Conservation (phyloP, 371 early-diverging fungal genomes). For the Basidiobolus meristosporus region DNA sequence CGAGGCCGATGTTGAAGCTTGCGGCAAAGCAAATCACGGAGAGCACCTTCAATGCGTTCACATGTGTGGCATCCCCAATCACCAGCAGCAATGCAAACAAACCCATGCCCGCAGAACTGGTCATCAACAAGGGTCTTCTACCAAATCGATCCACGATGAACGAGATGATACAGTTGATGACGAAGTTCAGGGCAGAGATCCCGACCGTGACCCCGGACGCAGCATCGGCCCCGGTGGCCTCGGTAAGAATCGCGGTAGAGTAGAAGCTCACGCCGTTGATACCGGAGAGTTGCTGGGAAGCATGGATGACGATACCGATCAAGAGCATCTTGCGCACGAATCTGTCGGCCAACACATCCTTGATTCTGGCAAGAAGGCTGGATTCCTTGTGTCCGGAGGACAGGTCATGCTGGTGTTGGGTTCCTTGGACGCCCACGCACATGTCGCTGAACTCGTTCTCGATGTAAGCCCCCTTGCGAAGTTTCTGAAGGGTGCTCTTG, state of each 20-base stretch:
- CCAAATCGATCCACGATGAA: conserved; percentile 50
- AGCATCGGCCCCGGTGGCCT: conserved; percentile 19
- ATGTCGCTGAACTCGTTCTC: conserved; percentile 32
- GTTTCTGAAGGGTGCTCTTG: conserved; percentile 20
- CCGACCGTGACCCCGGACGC: conserved; percentile 29
- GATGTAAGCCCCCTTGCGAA: conserved; percentile 31
- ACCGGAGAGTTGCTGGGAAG: conserved; percentile 60
- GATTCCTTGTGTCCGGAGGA: background rate
- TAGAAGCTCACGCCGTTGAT: conserved; percentile 74
- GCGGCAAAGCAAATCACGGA: conserved; percentile 57
- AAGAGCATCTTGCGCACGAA: conserved; percentile 36
- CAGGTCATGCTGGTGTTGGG: background rate
- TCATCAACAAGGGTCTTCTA: conserved; percentile 43
- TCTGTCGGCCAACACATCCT: conserved; percentile 20
- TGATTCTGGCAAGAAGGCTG: conserved; percentile 6
- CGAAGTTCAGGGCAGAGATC: conserved; percentile 27
- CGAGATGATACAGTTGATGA: conserved; percentile 24
- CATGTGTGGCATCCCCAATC: conserved; percentile 20
- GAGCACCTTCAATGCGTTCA: conserved; percentile 33
- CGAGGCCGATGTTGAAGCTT: conserved; percentile 65
- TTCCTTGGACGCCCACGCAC: conserved; percentile 27
- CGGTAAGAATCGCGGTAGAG: conserved; percentile 24
- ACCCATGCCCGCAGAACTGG: conserved; percentile 30
- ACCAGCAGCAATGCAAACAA: conserved; percentile 26
- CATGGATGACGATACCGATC: conserved; percentile 18